A percentile compares a stretch with the other conserved stretches of the same genome.
phyloP scores from a whole-genome alignment of 495 filamentous ascomycete genomes.

The Podospora conica region DNA sequence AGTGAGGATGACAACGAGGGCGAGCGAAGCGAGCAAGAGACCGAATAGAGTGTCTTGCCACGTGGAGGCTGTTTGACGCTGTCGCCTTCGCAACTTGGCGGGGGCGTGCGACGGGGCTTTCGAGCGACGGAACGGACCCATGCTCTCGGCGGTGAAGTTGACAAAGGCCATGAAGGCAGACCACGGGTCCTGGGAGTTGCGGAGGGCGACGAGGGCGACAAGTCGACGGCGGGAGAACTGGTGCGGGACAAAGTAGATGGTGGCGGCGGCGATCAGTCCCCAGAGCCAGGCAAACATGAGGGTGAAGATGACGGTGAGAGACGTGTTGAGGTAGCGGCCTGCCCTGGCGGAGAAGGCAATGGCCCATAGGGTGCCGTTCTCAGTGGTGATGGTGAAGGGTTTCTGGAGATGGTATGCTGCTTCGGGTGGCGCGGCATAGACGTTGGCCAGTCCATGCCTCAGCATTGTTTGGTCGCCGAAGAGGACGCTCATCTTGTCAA shows the following conservation, averaged over 20 bases:
- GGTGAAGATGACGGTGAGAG: slow-evolving; percentile 5
- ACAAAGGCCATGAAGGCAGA: slow-evolving; percentile 1
- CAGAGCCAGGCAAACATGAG: slow-evolving; percentile 11
- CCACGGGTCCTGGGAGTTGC: neutral
- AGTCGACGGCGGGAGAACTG: slow-evolving; percentile 11
- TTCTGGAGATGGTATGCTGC: neutral
- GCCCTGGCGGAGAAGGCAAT: slow-evolving; percentile 1
- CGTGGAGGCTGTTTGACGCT: neutral
- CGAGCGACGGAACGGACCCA: slow-evolving; percentile 3
- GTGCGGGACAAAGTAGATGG: slow-evolving; percentile 5
- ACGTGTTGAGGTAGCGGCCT: slow-evolving; percentile 1
- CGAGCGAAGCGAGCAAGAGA: neutral
- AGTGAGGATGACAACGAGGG: neutral
- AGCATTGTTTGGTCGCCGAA: neutral
- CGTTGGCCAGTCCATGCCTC: neutral
- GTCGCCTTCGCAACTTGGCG: neutral
- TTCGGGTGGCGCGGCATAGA: neutral
- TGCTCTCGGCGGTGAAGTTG: slow-evolving; percentile 6
- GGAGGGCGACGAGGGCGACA: slow-evolving; percentile 7
- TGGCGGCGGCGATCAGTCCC: slow-evolving; percentile 7
- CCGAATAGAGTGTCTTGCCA: slow-evolving; percentile 7
- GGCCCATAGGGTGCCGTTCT: neutral
- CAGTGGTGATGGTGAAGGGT: slow-evolving; percentile 4
- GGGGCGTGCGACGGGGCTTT: neutral
- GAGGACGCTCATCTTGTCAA: neutral